Evolutionary conservation across 371 early-diverging fungal species (phyloP).

Genomic region (Vittaforma corneae): DNA sequence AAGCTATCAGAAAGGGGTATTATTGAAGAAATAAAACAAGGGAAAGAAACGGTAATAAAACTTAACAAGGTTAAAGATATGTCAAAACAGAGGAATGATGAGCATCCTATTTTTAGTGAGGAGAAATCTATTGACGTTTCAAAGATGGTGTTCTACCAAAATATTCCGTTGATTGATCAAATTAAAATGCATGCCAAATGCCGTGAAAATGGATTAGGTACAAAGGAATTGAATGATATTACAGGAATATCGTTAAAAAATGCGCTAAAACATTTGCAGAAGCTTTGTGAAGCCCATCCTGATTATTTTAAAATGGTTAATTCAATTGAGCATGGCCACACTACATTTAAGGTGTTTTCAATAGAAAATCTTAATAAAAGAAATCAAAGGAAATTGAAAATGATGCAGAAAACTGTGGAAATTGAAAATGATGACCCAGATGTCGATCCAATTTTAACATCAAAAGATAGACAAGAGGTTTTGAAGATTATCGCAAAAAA

Average conservation of each 20-base stretch:
- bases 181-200: slow-evolving; percentile 1
- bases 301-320: neutral
- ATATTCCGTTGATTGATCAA: slow-evolving; percentile 25
- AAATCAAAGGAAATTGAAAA: neutral
- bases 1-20: slow-evolving; percentile 17
- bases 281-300: neutral
- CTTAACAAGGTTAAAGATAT: neutral
- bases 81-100: neutral
- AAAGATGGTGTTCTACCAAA: neutral
- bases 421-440: neutral
- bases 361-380: neutral
- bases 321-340: neutral
- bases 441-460: slow-evolving; percentile 17
- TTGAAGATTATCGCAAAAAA: slow-evolving; percentile 26
- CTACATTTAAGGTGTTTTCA: slow-evolving; percentile 1
- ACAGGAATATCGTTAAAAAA: slow-evolving; percentile 9
- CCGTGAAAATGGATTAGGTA: slow-evolving; percentile 1
- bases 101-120: slow-evolving; percentile 1
- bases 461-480: slow-evolving; percentile 33
- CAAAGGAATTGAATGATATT: neutral
- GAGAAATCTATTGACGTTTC: neutral
- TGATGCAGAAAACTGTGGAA: neutral
- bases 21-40: slow-evolving; percentile 27
- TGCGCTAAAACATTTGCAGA: slow-evolving; percentile 4
- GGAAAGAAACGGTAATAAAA: neutral